phyloP scores from a whole-genome alignment of 306 rosid species.

The Biancaea sappan region DNA sequence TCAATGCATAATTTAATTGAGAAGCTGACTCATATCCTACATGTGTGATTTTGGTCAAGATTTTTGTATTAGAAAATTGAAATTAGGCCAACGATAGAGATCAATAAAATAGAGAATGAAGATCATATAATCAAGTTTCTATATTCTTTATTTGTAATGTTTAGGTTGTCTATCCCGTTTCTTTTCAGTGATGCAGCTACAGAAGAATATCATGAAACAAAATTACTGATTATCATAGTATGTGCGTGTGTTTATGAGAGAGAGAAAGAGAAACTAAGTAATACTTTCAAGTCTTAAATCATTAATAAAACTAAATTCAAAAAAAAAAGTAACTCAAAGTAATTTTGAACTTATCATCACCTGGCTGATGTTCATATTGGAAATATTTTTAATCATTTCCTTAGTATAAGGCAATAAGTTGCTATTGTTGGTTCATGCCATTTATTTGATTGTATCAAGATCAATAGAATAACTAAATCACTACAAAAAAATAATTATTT shows the following conservation, averaged over 20 bases:
- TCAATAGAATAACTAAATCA: constrained; percentile 1
- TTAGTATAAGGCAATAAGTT: neutral
- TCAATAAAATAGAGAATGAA: neutral
- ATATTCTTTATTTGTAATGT: neutral
- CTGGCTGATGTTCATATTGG: constrained; percentile 5
- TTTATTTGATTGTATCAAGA: neutral
- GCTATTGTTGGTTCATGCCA: neutral
- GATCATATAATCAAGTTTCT: neutral
- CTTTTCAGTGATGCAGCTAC: neutral
- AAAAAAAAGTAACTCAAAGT: neutral
- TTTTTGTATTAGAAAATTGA: neutral
- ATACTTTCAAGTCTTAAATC: neutral
- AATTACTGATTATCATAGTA: neutral
- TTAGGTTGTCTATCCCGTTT: neutral
- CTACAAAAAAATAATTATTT: too few species aligned
- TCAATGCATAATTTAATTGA: neutral
- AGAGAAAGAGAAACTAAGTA: neutral
- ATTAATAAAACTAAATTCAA: neutral
- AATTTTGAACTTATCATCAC: neutral
- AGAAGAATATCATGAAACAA: neutral
- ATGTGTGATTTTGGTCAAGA: neutral
- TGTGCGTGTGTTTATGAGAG: too few species aligned
- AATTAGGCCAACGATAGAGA: neutral
- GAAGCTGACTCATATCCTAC: neutral
- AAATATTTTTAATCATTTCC: neutral